These are phyloP conservation scores for Globisporangium takayamanum DNA, from an alignment of 352 stramenopile species.

Conservation along the genomic window DNA sequence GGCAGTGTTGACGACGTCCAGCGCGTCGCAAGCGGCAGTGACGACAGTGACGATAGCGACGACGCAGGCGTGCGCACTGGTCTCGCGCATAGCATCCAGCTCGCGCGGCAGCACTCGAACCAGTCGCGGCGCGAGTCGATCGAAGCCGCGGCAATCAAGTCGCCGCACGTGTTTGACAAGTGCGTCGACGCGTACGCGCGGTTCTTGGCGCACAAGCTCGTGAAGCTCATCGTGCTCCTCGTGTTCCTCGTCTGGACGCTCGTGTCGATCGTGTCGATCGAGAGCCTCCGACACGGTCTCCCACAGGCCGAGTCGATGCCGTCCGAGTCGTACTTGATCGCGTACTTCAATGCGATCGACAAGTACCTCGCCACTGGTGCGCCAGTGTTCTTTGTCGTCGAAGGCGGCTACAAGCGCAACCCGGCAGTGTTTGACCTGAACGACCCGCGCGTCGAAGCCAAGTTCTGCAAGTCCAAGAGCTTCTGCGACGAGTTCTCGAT, in stretches of 20 bases:
- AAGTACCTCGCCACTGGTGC: constrained; percentile 36
- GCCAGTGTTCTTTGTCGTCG: constrained; percentile 66
- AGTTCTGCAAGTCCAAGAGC: constrained; percentile 56
- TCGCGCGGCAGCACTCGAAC: constrained; percentile 11
- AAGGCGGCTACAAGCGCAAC: constrained; percentile 52
- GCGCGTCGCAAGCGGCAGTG: background rate
- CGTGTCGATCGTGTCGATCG: constrained; percentile 43
- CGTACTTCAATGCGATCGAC: constrained; percentile 44
- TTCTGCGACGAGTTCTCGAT: constrained; percentile 53
- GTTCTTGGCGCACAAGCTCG: constrained; percentile 31
- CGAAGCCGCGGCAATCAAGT: constrained; percentile 11
- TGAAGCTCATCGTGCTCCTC: constrained; percentile 54
- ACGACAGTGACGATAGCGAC: constrained; percentile 5
- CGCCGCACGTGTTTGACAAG: constrained; percentile 30
- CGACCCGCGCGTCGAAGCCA: constrained; percentile 24
- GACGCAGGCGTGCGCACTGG: background rate
- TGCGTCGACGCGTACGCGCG: constrained; percentile 34
- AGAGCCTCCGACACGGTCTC: constrained; percentile 48
- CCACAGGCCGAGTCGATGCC: constrained; percentile 46
- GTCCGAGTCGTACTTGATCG: constrained; percentile 48
- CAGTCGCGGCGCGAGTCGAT: constrained; percentile 9
- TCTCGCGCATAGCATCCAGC: background rate
- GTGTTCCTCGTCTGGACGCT: constrained; percentile 41
- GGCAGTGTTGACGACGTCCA: background rate
- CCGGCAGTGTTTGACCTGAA: constrained; percentile 27